Evolutionary conservation across 2,329 filamentous ascomycete species (phyloP), one percentile per base, ranked within the genome.

Genomic region (Fonsecaea erecta): DNA sequence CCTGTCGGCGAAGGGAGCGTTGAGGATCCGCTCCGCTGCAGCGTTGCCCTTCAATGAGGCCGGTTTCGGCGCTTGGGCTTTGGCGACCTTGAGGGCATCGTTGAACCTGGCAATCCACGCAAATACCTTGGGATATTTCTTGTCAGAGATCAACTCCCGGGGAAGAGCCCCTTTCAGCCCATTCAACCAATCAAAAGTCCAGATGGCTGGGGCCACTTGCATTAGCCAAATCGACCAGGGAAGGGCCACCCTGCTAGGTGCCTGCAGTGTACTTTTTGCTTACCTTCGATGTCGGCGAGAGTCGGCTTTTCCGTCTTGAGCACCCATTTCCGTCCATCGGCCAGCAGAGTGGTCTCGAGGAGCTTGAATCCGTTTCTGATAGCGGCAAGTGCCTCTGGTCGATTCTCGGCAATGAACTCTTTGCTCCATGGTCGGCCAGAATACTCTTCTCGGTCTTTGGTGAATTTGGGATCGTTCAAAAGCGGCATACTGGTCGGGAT

Each of bases 301-400:
- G 80, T 82, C 1, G 87, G 85, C 18, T 75, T 74, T 2, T 81
- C 72, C 1, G 81, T 84, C 11, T 78, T 80, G 12, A 88, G 76
- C 8, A 92, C 76, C 89, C 88, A 92, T 2, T 83, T 74, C 61
- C 88, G 81, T n/a, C 86, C 88, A 76, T 92, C 89, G 0, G 80
- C 83, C 4, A 93, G 79, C 60, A 91, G 74, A 0, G 83, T 85
- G 1, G 77, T 80, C 77, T 93, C 90, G 1, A 91, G 74, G 51
- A 88, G 73, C 40, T 80, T 80, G 69, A 90, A 85, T 2, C 78
- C 81, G 52, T 81, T 77, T 24, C 81, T 77, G 35, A 91, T 74
- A 67, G 86, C 82, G 52, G 79, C 79, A 34, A 90, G 71, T 3
- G 85, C 85, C 70, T 88, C 87, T 0, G 84, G 83, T 21, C 85